Conservation (phyloP, 2,329 filamentous ascomycete genomes). For the Pseudogymnoascus sp. region DNA sequence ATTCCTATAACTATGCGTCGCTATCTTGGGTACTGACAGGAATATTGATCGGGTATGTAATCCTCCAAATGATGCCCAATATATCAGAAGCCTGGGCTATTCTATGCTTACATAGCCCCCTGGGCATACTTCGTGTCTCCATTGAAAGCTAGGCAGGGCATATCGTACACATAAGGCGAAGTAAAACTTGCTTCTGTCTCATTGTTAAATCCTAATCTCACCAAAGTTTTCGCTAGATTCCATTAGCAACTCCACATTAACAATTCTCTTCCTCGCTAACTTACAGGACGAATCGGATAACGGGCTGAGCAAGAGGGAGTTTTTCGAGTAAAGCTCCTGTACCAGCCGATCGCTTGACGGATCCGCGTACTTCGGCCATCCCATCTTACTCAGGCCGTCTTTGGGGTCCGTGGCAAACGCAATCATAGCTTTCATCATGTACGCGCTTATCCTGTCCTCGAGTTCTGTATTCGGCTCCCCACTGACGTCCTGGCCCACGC, state of each 20-base stretch:
- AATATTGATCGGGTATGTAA: background rate
- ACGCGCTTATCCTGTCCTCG: constrained; percentile 14
- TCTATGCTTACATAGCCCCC: constrained; percentile 21
- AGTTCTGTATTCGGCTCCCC: constrained; percentile 12
- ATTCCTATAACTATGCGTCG: background rate
- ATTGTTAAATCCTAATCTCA: constrained; percentile 22
- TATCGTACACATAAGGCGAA: constrained; percentile 16
- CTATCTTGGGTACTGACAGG: background rate
- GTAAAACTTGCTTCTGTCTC: constrained; percentile 15
- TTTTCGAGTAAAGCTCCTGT: background rate
- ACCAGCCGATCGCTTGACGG: background rate
- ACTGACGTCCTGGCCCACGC: constrained; percentile 22
- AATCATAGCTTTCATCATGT: constrained; percentile 25
- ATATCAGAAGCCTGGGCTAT: background rate
- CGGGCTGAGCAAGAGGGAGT: background rate
- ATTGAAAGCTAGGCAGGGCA: constrained; percentile 18
- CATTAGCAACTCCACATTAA: background rate
- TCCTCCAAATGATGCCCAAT: background rate
- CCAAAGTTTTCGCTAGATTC: constrained; percentile 17
- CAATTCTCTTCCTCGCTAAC: background rate
- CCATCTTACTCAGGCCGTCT: constrained; percentile 19
- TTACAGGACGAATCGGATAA: background rate
- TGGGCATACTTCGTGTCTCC: constrained; percentile 18
- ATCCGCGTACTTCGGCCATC: constrained; percentile 14
- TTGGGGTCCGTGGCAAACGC: constrained; percentile 27